These are phyloP conservation scores for Aspergillaceae sp. DNA, from an alignment of 2,329 filamentous ascomycete species.

Conservation along the genomic window DNA sequence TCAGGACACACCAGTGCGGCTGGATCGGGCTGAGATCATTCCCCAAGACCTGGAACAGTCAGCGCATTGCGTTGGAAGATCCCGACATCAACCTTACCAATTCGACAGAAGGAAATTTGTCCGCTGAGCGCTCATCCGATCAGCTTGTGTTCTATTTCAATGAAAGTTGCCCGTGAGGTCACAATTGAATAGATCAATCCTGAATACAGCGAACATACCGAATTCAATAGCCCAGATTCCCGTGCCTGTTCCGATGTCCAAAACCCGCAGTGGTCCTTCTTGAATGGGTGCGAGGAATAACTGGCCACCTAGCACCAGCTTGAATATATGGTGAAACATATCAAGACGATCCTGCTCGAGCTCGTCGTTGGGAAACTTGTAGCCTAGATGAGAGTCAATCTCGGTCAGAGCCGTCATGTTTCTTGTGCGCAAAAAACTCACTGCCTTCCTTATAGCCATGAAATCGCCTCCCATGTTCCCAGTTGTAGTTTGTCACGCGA, in stretches of 20 bases:
- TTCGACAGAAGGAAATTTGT: too few species aligned
- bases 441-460: too few species aligned
- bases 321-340: slow-evolving; percentile 8
- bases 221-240: slow-evolving; percentile 38
- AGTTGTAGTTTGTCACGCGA: too few species aligned
- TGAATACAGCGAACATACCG: slow-evolving; percentile 8
- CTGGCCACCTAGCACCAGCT: slow-evolving; percentile 14
- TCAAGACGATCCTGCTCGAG: slow-evolving; percentile 26
- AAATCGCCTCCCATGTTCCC: too few species aligned
- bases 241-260: slow-evolving; percentile 37
- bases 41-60: slow-evolving; percentile 30
- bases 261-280: slow-evolving; percentile 18
- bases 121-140: too few species aligned
- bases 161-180: too few species aligned
- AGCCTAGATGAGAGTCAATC: too few species aligned
- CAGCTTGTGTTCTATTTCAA: too few species aligned
- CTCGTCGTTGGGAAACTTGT: slow-evolving; percentile 24
- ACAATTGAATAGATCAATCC: too few species aligned
- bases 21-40: slow-evolving; percentile 35
- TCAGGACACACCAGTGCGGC: slow-evolving; percentile 14
- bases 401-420: too few species aligned
- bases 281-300: slow-evolving; percentile 17
- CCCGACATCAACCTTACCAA: too few species aligned
- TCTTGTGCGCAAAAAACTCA: too few species aligned
- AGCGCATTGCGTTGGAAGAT: slow-evolving; percentile 10